A percentile compares a stretch with the other conserved stretches of the same genome.
These are phyloP conservation scores for Rickenella mellea DNA, from an alignment of 768 basidiomycete species.

Conservation along the genomic window DNA sequence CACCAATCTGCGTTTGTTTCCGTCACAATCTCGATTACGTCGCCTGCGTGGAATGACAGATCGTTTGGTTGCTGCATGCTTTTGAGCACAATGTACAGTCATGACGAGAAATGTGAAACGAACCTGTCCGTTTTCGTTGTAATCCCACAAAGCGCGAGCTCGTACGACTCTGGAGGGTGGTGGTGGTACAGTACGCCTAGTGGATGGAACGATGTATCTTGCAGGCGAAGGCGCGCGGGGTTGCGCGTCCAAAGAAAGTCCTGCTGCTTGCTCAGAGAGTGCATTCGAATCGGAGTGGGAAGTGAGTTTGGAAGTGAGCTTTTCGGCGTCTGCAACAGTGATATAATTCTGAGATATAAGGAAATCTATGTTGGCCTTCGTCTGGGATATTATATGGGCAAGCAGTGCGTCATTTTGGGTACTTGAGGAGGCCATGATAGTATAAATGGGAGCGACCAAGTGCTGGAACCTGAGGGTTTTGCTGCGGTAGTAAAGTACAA, in stretches of 20 bases:
- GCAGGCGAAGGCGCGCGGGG: neutral
- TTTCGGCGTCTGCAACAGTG: conserved; percentile 35
- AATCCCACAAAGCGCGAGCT: neutral
- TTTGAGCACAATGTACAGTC: neutral
- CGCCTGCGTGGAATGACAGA: conserved; percentile 66
- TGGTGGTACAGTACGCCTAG: neutral
- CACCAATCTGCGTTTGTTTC: conserved; percentile 88
- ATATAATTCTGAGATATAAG: conserved; percentile 47
- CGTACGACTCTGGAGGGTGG: neutral
- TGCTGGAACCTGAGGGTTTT: too few species aligned
- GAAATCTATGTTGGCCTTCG: conserved; percentile 49
- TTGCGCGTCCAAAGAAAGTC: neutral
- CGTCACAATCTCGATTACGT: conserved; percentile 67
- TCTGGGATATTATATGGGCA: conserved; percentile 47
- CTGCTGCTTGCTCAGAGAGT: neutral
- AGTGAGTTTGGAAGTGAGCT: conserved; percentile 38
- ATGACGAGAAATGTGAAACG: neutral
- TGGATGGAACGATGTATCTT: neutral
- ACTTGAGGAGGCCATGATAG: too few species aligned
- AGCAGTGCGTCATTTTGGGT: conserved; percentile 33
- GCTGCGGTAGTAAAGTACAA: too few species aligned
- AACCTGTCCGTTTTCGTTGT: neutral
- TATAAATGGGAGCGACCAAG: too few species aligned
- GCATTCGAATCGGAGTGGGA: neutral
- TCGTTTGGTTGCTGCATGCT: conserved; percentile 61